Conservation (phyloP, 169 alveolate species). For the Besnoitia besnoiti region DNA sequence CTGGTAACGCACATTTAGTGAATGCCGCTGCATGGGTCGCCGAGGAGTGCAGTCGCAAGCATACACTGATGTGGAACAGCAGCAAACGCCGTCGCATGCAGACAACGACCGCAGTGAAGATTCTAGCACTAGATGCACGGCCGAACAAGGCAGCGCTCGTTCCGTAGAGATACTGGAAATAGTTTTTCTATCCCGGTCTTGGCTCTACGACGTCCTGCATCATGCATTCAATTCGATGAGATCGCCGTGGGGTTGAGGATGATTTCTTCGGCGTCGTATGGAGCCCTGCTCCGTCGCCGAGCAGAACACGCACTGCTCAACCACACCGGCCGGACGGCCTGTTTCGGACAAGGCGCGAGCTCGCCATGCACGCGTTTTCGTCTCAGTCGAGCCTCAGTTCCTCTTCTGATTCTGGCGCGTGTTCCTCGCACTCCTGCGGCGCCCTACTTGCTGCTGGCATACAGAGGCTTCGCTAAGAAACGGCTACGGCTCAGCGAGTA, state of each 20-base stretch:
- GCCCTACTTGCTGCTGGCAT: neutral
- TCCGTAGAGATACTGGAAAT: no score
- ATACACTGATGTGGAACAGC: no score
- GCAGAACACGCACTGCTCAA: neutral
- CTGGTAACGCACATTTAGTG: no score
- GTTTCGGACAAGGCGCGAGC: neutral
- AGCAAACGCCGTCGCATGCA: no score
- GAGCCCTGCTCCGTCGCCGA: neutral
- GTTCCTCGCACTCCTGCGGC: neutral
- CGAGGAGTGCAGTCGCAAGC: no score
- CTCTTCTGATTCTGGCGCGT: neutral
- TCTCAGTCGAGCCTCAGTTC: neutral
- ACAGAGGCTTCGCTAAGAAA: slow-evolving; percentile 58
- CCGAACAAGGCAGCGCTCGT: neutral
- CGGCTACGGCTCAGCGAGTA: slow-evolving; percentile 61
- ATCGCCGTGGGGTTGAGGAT: neutral
- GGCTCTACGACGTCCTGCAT: neutral
- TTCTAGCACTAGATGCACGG: neutral
- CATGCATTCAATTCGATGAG: neutral
- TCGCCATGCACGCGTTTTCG: neutral
- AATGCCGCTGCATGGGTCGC: no score
- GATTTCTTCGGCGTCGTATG: no score
- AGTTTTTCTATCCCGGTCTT: neutral
- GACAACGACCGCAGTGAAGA: no score
- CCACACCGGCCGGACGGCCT: neutral